These are phyloP conservation scores for Cladobotryum mycophilum DNA, from an alignment of 2,329 filamentous ascomycete species.

Conservation along the genomic window DNA sequence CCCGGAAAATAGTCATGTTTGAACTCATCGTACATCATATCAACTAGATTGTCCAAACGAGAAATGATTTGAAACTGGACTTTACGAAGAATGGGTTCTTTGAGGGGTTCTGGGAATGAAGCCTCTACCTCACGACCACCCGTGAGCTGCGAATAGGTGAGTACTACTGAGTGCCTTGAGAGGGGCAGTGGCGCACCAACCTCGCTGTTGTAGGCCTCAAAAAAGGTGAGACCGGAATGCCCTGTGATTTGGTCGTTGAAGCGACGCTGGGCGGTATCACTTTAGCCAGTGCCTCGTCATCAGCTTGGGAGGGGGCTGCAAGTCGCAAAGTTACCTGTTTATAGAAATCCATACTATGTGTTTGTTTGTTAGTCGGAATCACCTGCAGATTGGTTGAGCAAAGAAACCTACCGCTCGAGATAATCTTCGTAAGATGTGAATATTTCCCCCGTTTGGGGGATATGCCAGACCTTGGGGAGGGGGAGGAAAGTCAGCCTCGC, in stretches of 20 bases:
- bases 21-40: slow-evolving; percentile 68
- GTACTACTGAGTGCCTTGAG: not conserved
- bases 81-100: slow-evolving; percentile 81
- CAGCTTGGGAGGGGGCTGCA: not conserved
- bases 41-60: slow-evolving; percentile 75
- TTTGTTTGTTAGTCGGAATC: slow-evolving; percentile 16
- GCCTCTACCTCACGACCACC: slow-evolving; percentile 86
- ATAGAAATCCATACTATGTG: slow-evolving; percentile 78
- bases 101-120: slow-evolving; percentile 84
- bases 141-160: slow-evolving; percentile 48
- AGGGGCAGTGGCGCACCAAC: slow-evolving; percentile 43
- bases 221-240: slow-evolving; percentile 84
- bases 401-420: slow-evolving; percentile 61
- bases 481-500: slow-evolving; percentile 11
- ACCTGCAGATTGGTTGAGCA: not conserved
- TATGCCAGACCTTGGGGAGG: slow-evolving; percentile 72
- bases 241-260: slow-evolving; percentile 97
- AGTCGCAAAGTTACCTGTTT: slow-evolving; percentile 56
- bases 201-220: slow-evolving; percentile 87
- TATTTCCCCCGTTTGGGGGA: slow-evolving; percentile 82
- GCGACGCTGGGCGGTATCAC: slow-evolving; percentile 51
- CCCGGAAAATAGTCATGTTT: slow-evolving; percentile 88
- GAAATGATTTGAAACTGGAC: slow-evolving; percentile 88
- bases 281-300: slow-evolving; percentile 17
- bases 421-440: slow-evolving; percentile 88